A percentile compares a stretch with the other conserved stretches of the same genome.
phyloP scores from a whole-genome alignment of 352 stramenopile species.

The Phytopythium ostracodes region DNA sequence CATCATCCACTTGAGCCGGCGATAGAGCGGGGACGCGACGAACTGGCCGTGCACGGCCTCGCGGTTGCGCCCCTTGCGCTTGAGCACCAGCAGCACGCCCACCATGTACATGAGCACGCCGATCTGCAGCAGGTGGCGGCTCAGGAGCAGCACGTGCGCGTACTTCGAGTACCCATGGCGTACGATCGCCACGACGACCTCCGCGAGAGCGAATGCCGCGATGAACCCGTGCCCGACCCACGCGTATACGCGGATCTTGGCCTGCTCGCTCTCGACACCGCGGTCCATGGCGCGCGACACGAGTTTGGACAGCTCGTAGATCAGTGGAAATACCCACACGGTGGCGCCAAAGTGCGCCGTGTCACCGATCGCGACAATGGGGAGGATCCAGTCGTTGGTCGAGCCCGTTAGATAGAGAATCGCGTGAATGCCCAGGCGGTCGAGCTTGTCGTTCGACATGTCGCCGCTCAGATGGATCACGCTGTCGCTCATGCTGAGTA shows the following conservation, averaged over 20 bases:
- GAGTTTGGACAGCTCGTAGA: constrained; percentile 44
- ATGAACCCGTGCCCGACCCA: constrained; percentile 19
- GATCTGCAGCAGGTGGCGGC: constrained; percentile 24
- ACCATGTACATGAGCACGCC: constrained; percentile 28
- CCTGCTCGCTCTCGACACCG: constrained; percentile 26
- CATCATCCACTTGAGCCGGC: constrained; percentile 45
- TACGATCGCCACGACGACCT: constrained; percentile 17
- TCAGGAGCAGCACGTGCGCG: constrained; percentile 24
- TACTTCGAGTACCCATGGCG: constrained; percentile 26
- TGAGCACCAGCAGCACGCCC: constrained; percentile 20
- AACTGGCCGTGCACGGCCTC: constrained; percentile 43
- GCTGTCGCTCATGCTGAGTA: not conserved
- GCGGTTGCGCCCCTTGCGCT: constrained; percentile 31
- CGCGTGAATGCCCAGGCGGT: constrained; percentile 22
- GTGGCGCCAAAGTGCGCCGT: constrained; percentile 23
- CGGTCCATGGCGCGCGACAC: constrained; percentile 29
- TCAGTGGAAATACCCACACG: constrained; percentile 27
- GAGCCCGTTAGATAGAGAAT: constrained; percentile 18
- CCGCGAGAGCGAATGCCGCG: constrained; percentile 12
- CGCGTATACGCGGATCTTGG: constrained; percentile 27
- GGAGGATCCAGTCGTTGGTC: constrained; percentile 22
- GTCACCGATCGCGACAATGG: constrained; percentile 25
- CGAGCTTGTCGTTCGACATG: constrained; percentile 16
- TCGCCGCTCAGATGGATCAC: not conserved
- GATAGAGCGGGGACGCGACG: constrained; percentile 40